These are phyloP conservation scores for Grigorovia humatica DNA, from an alignment of 805 yeast species.

Conservation along the genomic window DNA sequence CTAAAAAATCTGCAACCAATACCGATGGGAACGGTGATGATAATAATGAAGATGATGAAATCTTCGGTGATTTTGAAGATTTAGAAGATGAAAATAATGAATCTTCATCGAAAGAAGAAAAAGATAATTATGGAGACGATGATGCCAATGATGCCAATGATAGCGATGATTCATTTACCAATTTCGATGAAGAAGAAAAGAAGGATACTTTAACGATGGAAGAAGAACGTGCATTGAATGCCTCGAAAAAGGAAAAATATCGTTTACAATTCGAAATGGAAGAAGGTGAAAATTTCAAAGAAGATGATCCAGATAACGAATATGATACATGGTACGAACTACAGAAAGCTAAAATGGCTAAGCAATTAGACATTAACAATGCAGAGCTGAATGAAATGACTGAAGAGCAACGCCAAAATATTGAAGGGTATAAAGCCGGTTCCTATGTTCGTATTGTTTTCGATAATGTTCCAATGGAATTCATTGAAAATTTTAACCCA, in stretches of 20 bases:
- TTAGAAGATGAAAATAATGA: constrained; percentile 19
- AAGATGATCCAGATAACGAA: constrained; percentile 72
- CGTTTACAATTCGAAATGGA: constrained; percentile 74
- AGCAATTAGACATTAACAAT: constrained; percentile 88
- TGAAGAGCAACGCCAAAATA: constrained; percentile 57
- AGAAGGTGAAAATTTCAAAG: constrained; percentile 59
- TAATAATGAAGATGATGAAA: constrained; percentile 40
- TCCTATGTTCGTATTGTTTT: constrained; percentile 86
- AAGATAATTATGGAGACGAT: constrained; percentile 14
- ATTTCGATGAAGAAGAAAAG: constrained; percentile 32
- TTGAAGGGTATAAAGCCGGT: constrained; percentile 92
- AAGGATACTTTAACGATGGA: constrained; percentile 45
- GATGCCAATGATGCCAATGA: constrained; percentile 14
- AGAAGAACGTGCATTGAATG: constrained; percentile 69
- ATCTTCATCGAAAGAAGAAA: constrained; percentile 5
- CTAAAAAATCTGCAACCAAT: constrained; percentile 19
- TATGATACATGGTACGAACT: constrained; percentile 96
- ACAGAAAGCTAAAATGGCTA: constrained; percentile 94
- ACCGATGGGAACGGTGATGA: constrained; percentile 30
- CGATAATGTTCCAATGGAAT: constrained; percentile 78
- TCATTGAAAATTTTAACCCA: constrained; percentile 78
- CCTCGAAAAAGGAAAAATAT: constrained; percentile 80
- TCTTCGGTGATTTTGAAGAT: constrained; percentile 50
- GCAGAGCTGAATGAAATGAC: constrained; percentile 69
- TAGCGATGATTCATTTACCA: constrained; percentile 31